Evolutionary conservation across 2,329 filamentous ascomycete species (phyloP), one percentile per base, ranked within the genome.

Genomic region (Diaporthe sp.): DNA sequence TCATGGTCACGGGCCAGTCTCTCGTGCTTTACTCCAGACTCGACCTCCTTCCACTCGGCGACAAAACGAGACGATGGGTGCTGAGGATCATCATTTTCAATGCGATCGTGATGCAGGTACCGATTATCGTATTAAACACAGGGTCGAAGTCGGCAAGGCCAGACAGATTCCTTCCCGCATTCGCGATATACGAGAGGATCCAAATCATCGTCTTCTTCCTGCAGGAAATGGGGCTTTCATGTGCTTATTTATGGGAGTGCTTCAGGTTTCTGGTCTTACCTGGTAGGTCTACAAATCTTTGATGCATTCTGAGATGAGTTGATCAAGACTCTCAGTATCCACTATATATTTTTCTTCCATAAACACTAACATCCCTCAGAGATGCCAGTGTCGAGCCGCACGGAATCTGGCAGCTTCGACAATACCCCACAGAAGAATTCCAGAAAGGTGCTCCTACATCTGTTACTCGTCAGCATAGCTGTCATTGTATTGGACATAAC

Each of bases 161-260:
- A 3, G 39, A 42, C 4, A n/a, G 1, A 2, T 65, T 65, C 8
- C 17, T 65, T 7, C 59, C 42, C 2, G 19, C 12, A 3, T 47
- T 65, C 17, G 35, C 19, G 0, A 47, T 65, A 47, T 65, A 15
- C 19, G 59, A 47, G 27, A 65, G 42, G 15, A 65, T 65, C 1
- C 59, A 65, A 9, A 65, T 50, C 59, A 63, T 63, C 35, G 59
- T 65, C 4, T 65, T 65, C 42, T 65, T 50, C 4, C 42, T 65
- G 27, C 59, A 65, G 39, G 59, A 35, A 32, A n/a, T 65, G 17
- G 42, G 39, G 22, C 59, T 65, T 8, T 65, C 59, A 17, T n/a
- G 59, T 35, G 42, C 50, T 19, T 65, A 65, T 35, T 3, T 50
- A n/a, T 65, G 59, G 42, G 59, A 65, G 59, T 65, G 59, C 27